These are phyloP conservation scores for Onygenales sp. DNA, from an alignment of 2,329 filamentous ascomycete genomes.

Conservation along the genomic window DNA sequence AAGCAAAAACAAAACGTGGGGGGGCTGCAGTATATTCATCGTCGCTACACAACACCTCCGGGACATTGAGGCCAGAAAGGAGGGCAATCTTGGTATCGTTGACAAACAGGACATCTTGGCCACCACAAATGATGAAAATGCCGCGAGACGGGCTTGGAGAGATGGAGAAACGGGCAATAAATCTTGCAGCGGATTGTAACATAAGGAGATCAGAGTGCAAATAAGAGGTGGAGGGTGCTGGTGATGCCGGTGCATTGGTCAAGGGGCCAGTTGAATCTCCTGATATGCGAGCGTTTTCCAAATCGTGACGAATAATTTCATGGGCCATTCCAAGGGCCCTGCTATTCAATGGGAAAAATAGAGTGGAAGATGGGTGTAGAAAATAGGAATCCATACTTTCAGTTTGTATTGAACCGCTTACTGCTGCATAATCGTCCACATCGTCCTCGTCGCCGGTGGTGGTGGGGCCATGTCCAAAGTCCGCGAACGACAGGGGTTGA, in stretches of 20 bases:
- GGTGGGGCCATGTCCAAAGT: not conserved
- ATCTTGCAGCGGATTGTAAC: not conserved
- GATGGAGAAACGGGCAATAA: not conserved
- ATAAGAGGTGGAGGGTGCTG: too few species aligned
- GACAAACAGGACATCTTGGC: not conserved
- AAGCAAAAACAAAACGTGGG: not conserved
- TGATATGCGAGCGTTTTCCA: not conserved
- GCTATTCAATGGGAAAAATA: constrained; percentile 2
- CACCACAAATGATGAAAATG: not conserved
- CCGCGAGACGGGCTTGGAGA: not conserved
- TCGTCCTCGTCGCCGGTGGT: constrained; percentile 3
- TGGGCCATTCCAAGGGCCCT: not conserved
- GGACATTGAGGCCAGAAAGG: not conserved
- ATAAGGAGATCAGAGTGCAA: not conserved
- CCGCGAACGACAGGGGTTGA: not conserved
- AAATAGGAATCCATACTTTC: constrained; percentile 13
- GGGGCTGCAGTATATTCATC: not conserved
- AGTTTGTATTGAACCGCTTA: constrained; percentile 7
- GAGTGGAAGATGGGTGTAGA: constrained; percentile 2
- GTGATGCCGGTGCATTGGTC: not conserved
- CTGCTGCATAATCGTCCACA: constrained; percentile 2
- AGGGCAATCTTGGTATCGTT: not conserved
- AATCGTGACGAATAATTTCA: not conserved
- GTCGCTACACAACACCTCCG: not conserved
- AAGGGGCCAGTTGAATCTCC: not conserved